These are phyloP conservation scores for Alternaria incomplexa DNA, from an alignment of 2,329 filamentous ascomycete species.

Conservation along the genomic window DNA sequence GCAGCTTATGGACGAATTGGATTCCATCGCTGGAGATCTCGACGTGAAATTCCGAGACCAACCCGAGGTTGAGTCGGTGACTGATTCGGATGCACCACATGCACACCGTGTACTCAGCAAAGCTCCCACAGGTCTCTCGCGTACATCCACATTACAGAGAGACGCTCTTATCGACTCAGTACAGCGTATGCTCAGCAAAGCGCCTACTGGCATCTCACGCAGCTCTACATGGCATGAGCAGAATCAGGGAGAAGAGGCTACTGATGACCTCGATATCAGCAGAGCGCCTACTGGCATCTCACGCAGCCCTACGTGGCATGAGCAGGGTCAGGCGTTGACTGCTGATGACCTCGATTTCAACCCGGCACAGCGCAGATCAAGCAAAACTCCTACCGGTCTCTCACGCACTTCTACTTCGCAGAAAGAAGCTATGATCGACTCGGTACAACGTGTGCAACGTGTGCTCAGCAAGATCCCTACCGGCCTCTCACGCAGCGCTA, in stretches of 20 bases:
- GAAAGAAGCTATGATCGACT: background rate
- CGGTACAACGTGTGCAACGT: background rate
- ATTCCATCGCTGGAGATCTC: constrained; percentile 38
- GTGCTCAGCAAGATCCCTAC: background rate
- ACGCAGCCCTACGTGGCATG: background rate
- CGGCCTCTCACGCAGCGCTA: background rate
- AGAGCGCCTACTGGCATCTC: background rate
- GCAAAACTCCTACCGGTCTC: background rate
- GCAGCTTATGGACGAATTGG: constrained; percentile 34
- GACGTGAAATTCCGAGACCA: constrained; percentile 27
- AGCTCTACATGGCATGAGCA: background rate
- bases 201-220: background rate
- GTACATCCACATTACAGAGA: background rate
- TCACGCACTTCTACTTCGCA: background rate
- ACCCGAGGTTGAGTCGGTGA: background rate
- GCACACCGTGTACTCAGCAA: background rate
- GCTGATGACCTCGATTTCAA: background rate
- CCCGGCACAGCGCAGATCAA: background rate
- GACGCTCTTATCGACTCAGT: background rate
- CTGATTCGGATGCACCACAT: background rate
- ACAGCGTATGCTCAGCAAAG: background rate
- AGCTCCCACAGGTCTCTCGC: background rate
- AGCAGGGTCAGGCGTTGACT: background rate
- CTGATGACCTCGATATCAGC: background rate
- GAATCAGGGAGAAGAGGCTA: background rate